These are phyloP conservation scores for Serendipita vermifera DNA, from an alignment of 768 basidiomycete genomes.

Conservation along the genomic window DNA sequence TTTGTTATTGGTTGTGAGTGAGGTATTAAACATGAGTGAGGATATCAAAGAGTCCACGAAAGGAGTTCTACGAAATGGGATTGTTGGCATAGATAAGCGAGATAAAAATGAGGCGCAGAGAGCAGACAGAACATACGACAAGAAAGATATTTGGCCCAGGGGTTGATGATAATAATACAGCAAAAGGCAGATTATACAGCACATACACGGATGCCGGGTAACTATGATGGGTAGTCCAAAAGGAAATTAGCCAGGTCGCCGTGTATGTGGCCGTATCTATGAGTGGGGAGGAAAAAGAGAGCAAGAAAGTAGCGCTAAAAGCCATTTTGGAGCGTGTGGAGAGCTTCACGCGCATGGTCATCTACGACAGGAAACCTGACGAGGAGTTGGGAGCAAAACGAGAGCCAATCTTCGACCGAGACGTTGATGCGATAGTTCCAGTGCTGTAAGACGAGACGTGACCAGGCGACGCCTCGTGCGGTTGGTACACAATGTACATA, in stretches of 20 bases:
- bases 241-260: neutral
- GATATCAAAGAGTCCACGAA: no score
- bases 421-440: constrained; percentile 8
- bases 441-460: constrained; percentile 1
- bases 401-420: constrained; percentile 2
- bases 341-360: neutral
- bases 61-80: neutral
- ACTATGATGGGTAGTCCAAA: neutral
- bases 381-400: constrained; percentile 4
- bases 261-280: neutral
- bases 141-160: no score
- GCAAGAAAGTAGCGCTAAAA: neutral
- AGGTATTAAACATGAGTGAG: no score
- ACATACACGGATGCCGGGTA: no score
- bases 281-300: neutral
- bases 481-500: constrained; percentile 1
- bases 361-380: neutral
- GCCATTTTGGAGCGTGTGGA: neutral
- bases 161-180: no score
- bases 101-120: neutral
- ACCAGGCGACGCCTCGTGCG: constrained; percentile 1
- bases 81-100: neutral
- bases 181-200: no score
- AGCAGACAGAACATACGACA: neutral
- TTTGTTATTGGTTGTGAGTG: no score